phyloP scores from a whole-genome alignment of 176 grass and related monocot genomes.

The Stipa capillata region DNA sequence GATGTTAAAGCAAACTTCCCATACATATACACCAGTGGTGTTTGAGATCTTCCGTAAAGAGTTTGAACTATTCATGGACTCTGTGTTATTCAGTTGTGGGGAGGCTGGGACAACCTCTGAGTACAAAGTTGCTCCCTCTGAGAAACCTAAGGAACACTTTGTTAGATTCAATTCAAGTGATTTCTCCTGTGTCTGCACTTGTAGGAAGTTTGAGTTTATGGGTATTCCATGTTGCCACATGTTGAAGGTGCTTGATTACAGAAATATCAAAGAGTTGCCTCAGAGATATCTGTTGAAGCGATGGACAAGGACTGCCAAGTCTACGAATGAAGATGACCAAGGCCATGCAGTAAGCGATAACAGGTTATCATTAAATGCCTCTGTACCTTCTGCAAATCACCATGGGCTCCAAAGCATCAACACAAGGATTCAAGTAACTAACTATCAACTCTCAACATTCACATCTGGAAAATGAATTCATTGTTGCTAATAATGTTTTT shows the following conservation, averaged over 20 bases:
- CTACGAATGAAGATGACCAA: conserved; percentile 42
- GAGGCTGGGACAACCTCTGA: conserved; percentile 62
- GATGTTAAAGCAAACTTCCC: conserved; percentile 87
- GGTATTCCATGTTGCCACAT: conserved; percentile 94
- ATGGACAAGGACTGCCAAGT: conserved; percentile 93
- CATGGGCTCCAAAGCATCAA: conserved; percentile 35
- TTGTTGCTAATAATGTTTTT: conserved; percentile 5
- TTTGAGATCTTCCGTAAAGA: conserved; percentile 97
- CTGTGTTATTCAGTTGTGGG: conserved; percentile 68
- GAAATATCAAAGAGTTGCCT: conserved; percentile 98
- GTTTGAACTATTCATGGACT: conserved; percentile 99
- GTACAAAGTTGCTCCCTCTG: conserved; percentile 78
- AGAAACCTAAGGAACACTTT: conserved; percentile 79
- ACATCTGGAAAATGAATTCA: not conserved
- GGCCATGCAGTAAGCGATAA: conserved; percentile 30
- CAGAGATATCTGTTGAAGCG: conserved; percentile 80
- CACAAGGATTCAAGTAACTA: conserved; percentile 51
- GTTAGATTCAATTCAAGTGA: conserved; percentile 84
- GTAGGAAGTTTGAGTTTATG: conserved; percentile 93
- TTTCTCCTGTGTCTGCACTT: conserved; percentile 80
- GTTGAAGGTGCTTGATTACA: conserved; percentile 89
- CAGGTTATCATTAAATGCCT: conserved; percentile 22
- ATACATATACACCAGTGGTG: conserved; percentile 94
- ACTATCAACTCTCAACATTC: not conserved
- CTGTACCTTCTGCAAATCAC: conserved; percentile 31